Base-by-base conservation (phyloP, 1,284 basidiomycete species). In the Cryptococcus amylolentus region DNA sequence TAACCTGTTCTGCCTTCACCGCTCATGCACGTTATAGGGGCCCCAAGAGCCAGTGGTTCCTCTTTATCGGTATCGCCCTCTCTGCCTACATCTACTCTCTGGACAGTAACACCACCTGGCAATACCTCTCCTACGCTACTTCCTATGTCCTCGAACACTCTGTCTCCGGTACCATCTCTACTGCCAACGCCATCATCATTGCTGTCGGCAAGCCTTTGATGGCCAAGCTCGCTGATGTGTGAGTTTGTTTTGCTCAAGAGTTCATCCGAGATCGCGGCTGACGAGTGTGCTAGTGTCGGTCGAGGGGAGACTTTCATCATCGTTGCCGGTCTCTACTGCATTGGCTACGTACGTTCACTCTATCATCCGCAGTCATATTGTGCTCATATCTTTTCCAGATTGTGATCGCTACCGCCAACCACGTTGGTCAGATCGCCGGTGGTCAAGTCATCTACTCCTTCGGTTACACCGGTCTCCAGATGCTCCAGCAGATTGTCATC, bases 81-180 rank as follows among this genome's bases (percentile, higher is more conserved):
- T 84, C 86, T 0, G 82, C 86, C 2, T 89, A 89, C 73, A 85
- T 88, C 61, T 89, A 89, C 72, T 87, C 86, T 0, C 79, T 89
- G 14, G 88, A 89, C 62, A 81, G 83, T 45, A 63, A 64, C 18
- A 88, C 87, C 13, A 88, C 87, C 4, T 85, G 79, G 67, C 82
- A 80, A 57, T 88, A 88, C 70, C 81, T 86, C 18, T 73, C 80
- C 14, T 86, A 83, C 58, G 86, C 86, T 1, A 81, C 85, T 2
- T 87, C 86, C 3, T 77, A 80, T 18, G 71, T 74, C 10, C 58
- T 74, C 23, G 61, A 73, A 44, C 75, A 77, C 85, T 88, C 73
- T 82, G 83, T 70, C 72, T 86, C 55, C 42, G 83, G 84, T 20
- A 83, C 87, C 20, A 84, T 91, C 48, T 67, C 73, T 20, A 80